Conservation (phyloP, 2,329 filamentous ascomycete species). For the Keithomyces neogunnii region DNA sequence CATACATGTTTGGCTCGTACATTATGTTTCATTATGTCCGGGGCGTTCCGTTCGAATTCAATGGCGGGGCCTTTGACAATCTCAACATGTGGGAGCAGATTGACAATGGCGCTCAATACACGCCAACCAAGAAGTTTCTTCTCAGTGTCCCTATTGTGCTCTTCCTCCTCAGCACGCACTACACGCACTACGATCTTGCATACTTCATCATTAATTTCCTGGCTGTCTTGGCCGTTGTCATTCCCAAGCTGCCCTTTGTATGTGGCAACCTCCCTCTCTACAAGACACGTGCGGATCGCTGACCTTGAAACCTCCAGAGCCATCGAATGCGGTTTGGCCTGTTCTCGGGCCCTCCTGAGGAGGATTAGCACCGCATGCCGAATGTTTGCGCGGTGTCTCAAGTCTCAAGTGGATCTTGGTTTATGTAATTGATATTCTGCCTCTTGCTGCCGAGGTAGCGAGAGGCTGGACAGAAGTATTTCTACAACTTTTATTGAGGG, state of each 20-base stretch:
- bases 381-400: slow-evolving; percentile 1
- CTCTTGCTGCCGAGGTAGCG: neutral
- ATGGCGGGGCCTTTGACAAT: slow-evolving; percentile 96
- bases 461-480: neutral
- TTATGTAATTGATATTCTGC: neutral
- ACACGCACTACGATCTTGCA: slow-evolving; percentile 93
- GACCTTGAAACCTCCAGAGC: slow-evolving; percentile 42
- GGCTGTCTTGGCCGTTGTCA: slow-evolving; percentile 84
- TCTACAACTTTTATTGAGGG: slow-evolving; percentile 2
- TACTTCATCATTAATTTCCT: slow-evolving; percentile 98
- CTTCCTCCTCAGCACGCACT: slow-evolving; percentile 95
- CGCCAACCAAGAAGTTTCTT: slow-evolving; percentile 96
- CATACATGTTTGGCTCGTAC: slow-evolving; percentile 98
- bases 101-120: slow-evolving; percentile 97
- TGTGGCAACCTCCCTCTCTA: slow-evolving; percentile 29
- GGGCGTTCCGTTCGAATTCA: slow-evolving; percentile 97
- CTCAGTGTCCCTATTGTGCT: slow-evolving; percentile 89
- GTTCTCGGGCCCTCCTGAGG: slow-evolving; percentile 62
- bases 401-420: neutral
- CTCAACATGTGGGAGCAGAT: slow-evolving; percentile 99
- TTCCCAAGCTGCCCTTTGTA: slow-evolving; percentile 93
- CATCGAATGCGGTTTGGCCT: slow-evolving; percentile 71
- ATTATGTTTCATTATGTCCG: slow-evolving; percentile 99
- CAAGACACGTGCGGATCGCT: slow-evolving; percentile 9
- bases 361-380: slow-evolving; percentile 21